Evolutionary conservation across 108 stramenopile species (phyloP).

Genomic region (Discostella stelligeroides): DNA sequence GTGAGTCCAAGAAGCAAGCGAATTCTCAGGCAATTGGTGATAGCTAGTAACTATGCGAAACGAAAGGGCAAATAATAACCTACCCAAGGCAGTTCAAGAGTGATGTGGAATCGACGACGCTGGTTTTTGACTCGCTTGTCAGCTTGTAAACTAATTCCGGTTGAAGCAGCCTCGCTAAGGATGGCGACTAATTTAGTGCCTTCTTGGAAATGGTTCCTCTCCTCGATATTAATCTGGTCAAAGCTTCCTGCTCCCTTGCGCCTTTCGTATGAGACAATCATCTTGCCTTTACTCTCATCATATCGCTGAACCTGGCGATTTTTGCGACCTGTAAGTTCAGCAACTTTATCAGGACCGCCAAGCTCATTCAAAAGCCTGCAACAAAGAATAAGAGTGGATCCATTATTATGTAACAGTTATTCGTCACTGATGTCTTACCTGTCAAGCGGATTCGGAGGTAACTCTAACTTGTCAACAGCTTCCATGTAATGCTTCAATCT

Average conservation of each 20-base stretch:
- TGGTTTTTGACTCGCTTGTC: slow-evolving; percentile 43
- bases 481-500: slow-evolving; percentile 30
- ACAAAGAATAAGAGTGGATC: too few relatives aligned
- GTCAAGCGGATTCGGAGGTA: slow-evolving; percentile 64
- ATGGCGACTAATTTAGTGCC: slow-evolving; percentile 74
- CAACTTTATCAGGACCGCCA: slow-evolving; percentile 56
- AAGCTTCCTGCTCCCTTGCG: slow-evolving; percentile 37
- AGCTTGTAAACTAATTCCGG: slow-evolving; percentile 68
- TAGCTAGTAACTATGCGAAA: too few relatives aligned
- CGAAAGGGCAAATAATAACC: too few relatives aligned
- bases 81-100: slow-evolving; percentile 80
- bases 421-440: too few relatives aligned
- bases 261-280: slow-evolving; percentile 36
- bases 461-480: slow-evolving; percentile 29
- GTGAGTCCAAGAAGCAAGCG: too few relatives aligned
- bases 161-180: slow-evolving; percentile 75
- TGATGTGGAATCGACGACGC: slow-evolving; percentile 68
- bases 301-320: slow-evolving; percentile 34
- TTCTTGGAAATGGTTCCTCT: slow-evolving; percentile 63
- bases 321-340: slow-evolving; percentile 77
- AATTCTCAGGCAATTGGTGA: too few relatives aligned
- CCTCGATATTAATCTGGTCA: slow-evolving; percentile 65
- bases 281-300: slow-evolving; percentile 10
- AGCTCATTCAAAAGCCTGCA: slow-evolving; percentile 60
- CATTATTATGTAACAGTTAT: too few relatives aligned